These are phyloP conservation scores for Tolypocladium inflatum DNA, from an alignment of 2,329 filamentous ascomycete genomes.

Conservation along the genomic window DNA sequence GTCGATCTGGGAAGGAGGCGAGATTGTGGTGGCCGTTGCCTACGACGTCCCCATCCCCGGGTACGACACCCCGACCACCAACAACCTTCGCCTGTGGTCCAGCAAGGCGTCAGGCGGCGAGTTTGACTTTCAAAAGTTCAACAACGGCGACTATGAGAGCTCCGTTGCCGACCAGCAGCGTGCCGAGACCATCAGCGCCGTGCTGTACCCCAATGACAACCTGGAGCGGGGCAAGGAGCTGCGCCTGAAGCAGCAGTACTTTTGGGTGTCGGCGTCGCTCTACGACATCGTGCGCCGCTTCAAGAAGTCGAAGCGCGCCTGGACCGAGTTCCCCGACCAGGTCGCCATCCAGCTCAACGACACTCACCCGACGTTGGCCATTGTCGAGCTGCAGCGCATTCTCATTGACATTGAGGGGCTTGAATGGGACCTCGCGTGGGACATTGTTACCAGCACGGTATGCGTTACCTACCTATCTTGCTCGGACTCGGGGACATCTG, in stretches of 20 bases:
- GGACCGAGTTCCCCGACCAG: conserved; percentile 88
- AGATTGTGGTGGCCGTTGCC: conserved; percentile 83
- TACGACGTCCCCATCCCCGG: conserved; percentile 92
- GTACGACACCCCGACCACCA: conserved; percentile 81
- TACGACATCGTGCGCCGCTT: conserved; percentile 95
- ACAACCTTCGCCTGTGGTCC: conserved; percentile 95
- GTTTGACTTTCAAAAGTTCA: conserved; percentile 99
- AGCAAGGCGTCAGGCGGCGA: conserved; percentile 95
- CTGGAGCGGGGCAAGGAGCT: conserved; percentile 94
- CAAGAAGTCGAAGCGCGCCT: conserved; percentile 90
- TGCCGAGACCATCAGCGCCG: conserved; percentile 97
- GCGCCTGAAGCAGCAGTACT: conserved; percentile 97
- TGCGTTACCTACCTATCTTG: conserved; percentile 13
- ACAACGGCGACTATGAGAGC: conserved; percentile 94
- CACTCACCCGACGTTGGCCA: conserved; percentile 90
- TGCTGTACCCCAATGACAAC: conserved; percentile 96
- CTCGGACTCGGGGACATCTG: conserved; percentile 3
- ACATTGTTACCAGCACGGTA: conserved; percentile 60
- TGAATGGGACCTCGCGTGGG: conserved; percentile 90
- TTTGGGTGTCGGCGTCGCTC: conserved; percentile 96
- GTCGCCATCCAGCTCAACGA: conserved; percentile 98
- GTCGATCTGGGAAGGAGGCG: conserved; percentile 81
- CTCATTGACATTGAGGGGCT: conserved; percentile 82
- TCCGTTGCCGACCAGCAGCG: conserved; percentile 97
- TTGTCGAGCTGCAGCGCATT: conserved; percentile 92